Conservation (phyloP, 352 stramenopile species). For the Globisporangium splendens region DNA sequence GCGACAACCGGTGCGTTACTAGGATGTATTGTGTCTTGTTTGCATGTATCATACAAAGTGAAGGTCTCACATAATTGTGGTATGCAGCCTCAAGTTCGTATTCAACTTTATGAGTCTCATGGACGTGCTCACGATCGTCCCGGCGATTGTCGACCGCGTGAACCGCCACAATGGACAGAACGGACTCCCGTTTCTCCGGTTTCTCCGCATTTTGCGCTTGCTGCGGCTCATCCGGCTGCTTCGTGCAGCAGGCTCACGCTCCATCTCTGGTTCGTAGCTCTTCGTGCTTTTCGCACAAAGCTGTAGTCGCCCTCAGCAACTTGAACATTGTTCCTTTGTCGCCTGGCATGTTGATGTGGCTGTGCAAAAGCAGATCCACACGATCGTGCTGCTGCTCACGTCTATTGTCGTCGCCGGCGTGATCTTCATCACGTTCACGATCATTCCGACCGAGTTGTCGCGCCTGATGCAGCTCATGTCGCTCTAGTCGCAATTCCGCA, state of each 20-base stretch:
- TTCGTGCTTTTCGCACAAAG: constrained; percentile 13
- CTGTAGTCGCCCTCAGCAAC: constrained; percentile 13
- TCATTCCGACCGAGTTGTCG: constrained; percentile 52
- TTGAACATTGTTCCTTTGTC: too few species aligned
- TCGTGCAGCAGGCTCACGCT: too few species aligned
- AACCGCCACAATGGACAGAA: constrained; percentile 6
- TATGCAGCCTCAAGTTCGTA: constrained; percentile 29
- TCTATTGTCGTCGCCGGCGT: constrained; percentile 51
- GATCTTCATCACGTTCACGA: constrained; percentile 55
- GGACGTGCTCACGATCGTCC: constrained; percentile 59
- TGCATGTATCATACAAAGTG: background rate
- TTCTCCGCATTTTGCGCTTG: constrained; percentile 55
- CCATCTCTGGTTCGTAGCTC: too few species aligned
- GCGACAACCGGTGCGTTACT: constrained; percentile 36
- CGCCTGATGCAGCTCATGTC: constrained; percentile 50
- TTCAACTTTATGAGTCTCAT: constrained; percentile 55
- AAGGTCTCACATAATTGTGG: too few species aligned
- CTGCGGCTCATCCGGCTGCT: constrained; percentile 52
- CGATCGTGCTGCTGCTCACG: constrained; percentile 55
- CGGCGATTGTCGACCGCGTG: constrained; percentile 38
- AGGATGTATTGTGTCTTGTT: background rate
- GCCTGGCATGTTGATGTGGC: too few species aligned
- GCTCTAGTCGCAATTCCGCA: constrained; percentile 65
- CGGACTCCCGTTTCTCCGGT: constrained; percentile 53
- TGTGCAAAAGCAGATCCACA: constrained; percentile 65